These are phyloP conservation scores for Begonia peltatifolia DNA, from an alignment of 306 rosid species.

Conservation along the genomic window DNA sequence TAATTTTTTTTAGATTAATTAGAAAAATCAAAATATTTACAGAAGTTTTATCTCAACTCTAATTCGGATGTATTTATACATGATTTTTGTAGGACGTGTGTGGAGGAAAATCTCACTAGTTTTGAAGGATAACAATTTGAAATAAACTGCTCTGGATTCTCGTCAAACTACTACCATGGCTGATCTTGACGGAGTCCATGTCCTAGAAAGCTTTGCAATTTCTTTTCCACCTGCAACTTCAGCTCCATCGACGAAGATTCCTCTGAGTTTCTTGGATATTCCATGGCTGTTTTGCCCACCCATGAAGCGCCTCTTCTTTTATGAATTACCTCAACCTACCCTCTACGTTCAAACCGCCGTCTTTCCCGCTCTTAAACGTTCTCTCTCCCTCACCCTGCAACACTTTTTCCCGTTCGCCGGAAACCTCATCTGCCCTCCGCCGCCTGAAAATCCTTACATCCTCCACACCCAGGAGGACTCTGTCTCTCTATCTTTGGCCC, in stretches of 20 bases:
- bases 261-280: conserved; percentile 18
- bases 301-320: conserved; percentile 17
- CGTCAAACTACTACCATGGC: too few species aligned
- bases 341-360: conserved; percentile 5
- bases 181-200: too few species aligned
- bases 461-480: conserved; percentile 8
- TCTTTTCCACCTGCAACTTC: conserved; percentile 19
- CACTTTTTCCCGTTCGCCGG: conserved; percentile 21
- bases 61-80: too few species aligned
- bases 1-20: too few species aligned
- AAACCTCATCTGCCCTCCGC: conserved; percentile 14
- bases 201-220: too few species aligned
- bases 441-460: conserved; percentile 15
- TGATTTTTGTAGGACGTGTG: too few species aligned
- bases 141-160: too few species aligned
- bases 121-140: too few species aligned
- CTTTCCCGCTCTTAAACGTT: conserved; percentile 19
- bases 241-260: conserved; percentile 19
- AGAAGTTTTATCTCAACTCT: too few species aligned
- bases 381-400: conserved; percentile 25
- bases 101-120: too few species aligned
- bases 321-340: conserved; percentile 13
- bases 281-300: conserved; percentile 9
- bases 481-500: conserved; percentile 5
- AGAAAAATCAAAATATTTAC: too few species aligned